phyloP scores from a whole-genome alignment of 225 moss, liverwort and hornwort genomes.

The Neckera pumila region DNA sequence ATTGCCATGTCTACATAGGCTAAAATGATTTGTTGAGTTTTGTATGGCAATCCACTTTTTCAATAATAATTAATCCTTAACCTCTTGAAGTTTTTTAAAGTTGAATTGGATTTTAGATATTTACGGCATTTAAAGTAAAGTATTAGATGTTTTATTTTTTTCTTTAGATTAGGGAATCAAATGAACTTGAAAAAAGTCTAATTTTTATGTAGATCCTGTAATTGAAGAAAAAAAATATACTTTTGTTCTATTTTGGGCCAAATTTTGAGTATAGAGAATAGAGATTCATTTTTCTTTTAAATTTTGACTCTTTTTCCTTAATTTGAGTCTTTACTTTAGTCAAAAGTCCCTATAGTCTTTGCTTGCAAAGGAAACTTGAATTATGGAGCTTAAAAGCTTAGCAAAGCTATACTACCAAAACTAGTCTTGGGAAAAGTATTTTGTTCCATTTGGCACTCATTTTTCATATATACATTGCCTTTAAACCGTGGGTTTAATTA shows the following conservation, averaged over 20 bases:
- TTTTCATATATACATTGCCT: neutral
- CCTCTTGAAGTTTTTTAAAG: neutral
- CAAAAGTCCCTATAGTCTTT: neutral
- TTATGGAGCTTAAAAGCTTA: neutral
- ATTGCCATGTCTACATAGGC: accelerated
- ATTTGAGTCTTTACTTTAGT: neutral
- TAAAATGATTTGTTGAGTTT: neutral
- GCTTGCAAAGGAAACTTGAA: neutral
- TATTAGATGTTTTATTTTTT: neutral
- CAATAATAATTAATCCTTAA: neutral
- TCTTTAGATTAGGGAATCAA: neutral
- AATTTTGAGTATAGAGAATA: neutral
- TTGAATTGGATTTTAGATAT: neutral
- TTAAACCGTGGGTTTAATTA: too few species aligned
- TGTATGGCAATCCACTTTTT: neutral
- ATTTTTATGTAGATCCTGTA: neutral
- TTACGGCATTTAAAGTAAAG: too few species aligned
- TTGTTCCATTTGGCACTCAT: neutral
- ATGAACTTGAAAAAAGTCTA: accelerated
- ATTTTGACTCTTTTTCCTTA: neutral
- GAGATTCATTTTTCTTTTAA: neutral
- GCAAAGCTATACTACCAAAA: too few species aligned
- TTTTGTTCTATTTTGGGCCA: neutral
- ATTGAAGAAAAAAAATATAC: neutral
- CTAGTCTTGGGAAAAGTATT: neutral